These are phyloP conservation scores for Leccinum ochraceum DNA, from an alignment of 768 basidiomycete species.

Conservation along the genomic window DNA sequence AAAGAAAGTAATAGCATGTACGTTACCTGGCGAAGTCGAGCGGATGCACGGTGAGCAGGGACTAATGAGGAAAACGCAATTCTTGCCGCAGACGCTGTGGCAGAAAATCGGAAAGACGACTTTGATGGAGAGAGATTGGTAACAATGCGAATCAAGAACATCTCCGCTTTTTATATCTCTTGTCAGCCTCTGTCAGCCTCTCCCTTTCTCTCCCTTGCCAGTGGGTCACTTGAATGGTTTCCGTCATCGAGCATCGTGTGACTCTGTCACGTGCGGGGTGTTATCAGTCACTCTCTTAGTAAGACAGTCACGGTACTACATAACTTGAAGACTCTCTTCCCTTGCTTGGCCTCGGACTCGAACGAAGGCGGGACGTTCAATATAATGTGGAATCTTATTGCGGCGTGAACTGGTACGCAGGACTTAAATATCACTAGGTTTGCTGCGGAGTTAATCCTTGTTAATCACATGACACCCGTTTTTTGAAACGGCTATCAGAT, in stretches of 20 bases:
- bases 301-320: no score
- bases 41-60: slow-evolving; percentile 8
- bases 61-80: slow-evolving; percentile 8
- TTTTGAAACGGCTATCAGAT: no score
- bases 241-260: slow-evolving; percentile 12
- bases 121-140: slow-evolving; percentile 11
- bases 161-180: slow-evolving; percentile 21
- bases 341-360: not conserved
- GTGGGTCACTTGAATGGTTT: slow-evolving; percentile 2
- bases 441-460: not conserved
- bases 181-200: slow-evolving; percentile 18
- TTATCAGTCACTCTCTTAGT: not conserved
- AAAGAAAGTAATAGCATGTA: slow-evolving; percentile 1
- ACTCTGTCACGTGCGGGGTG: slow-evolving; percentile 14
- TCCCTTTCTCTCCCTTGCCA: not conserved
- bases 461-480: no score
- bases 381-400: not conserved
- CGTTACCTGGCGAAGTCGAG: slow-evolving; percentile 31
- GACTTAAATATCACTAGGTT: not conserved
- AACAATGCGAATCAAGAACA: slow-evolving; percentile 7
- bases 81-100: slow-evolving; percentile 15
- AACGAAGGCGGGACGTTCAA: no score
- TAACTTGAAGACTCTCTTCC: no score
- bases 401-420: not conserved
- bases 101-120: slow-evolving; percentile 10